Evolutionary conservation across 2,329 filamentous ascomycete species (phyloP), one percentile per base, ranked within the genome.

Genomic region (Penicillium decumbens): DNA sequence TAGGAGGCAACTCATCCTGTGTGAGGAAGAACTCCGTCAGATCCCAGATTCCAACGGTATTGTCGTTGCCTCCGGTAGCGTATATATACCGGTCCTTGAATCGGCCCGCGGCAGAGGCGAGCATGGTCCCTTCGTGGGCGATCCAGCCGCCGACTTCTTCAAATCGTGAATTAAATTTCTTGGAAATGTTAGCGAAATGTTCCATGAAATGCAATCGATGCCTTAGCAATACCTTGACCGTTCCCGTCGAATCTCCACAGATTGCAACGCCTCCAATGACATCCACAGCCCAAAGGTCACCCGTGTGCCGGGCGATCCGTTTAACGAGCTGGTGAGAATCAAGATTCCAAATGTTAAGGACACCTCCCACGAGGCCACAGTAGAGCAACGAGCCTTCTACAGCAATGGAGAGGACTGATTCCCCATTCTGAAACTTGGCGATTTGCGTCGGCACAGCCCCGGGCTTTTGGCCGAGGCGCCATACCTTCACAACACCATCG

Each of bases 321-420:
- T 93, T 81, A 39, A 98, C 79, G 42, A 93, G 84, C 70, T 98
- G 93, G 46, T 87, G 84, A 0, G 93, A 97, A 65, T 97, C 92
- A 12, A 98, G 78, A 66, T 98, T 95, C 92, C 95, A 98, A 9
- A 98, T 82, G 66, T 97, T 92, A 51, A 98, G 83, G 43, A 95
- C 81, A 20, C 93, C 95, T 33, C 88, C 84, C 1, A 90, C 80
- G 59, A 95, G 87, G 41, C 93, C 93, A 51, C 88, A 89, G 65
- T 97, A 98, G 4, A 98, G 77, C 57, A 98, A 95, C 0, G 90
- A 91, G 0, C 89, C 90, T 54, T 97, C 91, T 2, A 95, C 80
- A 4, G 88, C 85, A 45, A 98, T 78, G 0, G 89, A 93, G 50
- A 96, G 75, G 1, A 87, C 80, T 1, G 80, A 77, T 49, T 81